Evolutionary conservation across 805 yeast species (phyloP), one percentile per base, ranked within the genome.

Genomic region (Yamadazyma sp.): DNA sequence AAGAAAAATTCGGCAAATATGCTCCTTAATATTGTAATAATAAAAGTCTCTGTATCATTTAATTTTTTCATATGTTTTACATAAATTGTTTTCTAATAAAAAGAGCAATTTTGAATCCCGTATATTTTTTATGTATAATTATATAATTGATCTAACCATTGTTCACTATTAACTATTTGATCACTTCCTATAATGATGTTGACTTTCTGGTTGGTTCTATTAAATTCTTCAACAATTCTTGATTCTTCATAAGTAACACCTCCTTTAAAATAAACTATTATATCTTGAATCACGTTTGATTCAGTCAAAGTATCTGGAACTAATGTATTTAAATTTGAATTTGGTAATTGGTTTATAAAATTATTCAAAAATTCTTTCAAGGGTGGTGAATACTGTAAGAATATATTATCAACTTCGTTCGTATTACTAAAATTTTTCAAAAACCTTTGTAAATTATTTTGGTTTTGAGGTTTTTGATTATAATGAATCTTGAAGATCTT

Each of bases 191-290:
- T 61, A 1, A 87, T 70, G 11, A 86, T 66, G 44, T 86, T 75
- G 29, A 84, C 69, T 7, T 75, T 77, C 23, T 73, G 74, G 35
- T 67, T 70, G 16, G 76, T 64, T 9, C 40, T 30, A 27, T 45
- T 38, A 43, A 88, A 68, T 42, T 87, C 85, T 36, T 83, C 78
- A 4, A 89, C 78, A 16, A 88, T 60, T 42, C 96, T 74, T 0
- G 95, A 86, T 56, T 93, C 99, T 57, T 91, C 98, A 54, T 78
- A 87, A 1, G 98, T 91, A 2, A 76, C 82, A 11, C 98, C 98
- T 5, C 97, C 98, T 33, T 86, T 77, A 34, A 84, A 60, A 52
- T 79, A 85, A 1, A 85, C 64, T 3, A 85, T 70, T n/a, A 85
- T 64, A 47, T 84, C 89, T 48, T 81, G 48, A 11, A 38, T 16